A percentile compares a stretch with the other conserved stretches of the same genome.
Evolutionary conservation across 768 basidiomycete species (phyloP).

Genomic region (Pholiota microspora): DNA sequence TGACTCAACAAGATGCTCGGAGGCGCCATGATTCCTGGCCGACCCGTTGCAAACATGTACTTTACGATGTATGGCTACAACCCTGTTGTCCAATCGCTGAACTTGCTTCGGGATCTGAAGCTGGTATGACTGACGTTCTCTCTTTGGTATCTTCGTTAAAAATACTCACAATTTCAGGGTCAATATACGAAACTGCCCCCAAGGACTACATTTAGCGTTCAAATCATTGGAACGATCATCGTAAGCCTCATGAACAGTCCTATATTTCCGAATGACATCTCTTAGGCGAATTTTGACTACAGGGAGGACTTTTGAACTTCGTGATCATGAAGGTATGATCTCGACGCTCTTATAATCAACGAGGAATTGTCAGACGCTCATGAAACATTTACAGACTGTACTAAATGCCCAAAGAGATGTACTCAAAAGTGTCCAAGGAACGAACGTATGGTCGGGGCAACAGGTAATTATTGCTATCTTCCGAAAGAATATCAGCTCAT

Average conservation of each 20-base stretch:
- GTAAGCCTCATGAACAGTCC: too few relatives aligned
- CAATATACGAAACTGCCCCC: constrained; percentile 61
- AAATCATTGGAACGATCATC: constrained; percentile 53
- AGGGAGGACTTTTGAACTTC: constrained; percentile 40
- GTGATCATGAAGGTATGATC: constrained; percentile 55
- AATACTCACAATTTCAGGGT: constrained; percentile 17
- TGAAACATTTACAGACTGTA: not conserved
- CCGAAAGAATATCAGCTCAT: not conserved
- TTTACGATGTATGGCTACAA: constrained; percentile 43
- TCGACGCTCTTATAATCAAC: constrained; percentile 22
- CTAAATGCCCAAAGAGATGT: not conserved
- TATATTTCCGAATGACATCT: too few relatives aligned
- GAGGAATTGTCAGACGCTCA: not conserved
- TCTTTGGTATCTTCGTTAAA: too few relatives aligned
- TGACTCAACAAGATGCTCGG: constrained; percentile 45
- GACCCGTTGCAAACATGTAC: constrained; percentile 53
- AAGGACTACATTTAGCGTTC: constrained; percentile 58
- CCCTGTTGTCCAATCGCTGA: constrained; percentile 44
- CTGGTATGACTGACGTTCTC: too few relatives aligned
- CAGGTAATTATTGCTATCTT: constrained; percentile 5
- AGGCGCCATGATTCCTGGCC: constrained; percentile 45
- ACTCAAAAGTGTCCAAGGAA: constrained; percentile 18
- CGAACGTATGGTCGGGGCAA: constrained; percentile 45
- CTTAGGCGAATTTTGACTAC: too few relatives aligned
- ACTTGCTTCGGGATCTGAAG: constrained; percentile 60